Evolutionary conservation across 2,329 filamentous ascomycete species (phyloP).

Genomic region (Cladosporium austrohemisphaericum): DNA sequence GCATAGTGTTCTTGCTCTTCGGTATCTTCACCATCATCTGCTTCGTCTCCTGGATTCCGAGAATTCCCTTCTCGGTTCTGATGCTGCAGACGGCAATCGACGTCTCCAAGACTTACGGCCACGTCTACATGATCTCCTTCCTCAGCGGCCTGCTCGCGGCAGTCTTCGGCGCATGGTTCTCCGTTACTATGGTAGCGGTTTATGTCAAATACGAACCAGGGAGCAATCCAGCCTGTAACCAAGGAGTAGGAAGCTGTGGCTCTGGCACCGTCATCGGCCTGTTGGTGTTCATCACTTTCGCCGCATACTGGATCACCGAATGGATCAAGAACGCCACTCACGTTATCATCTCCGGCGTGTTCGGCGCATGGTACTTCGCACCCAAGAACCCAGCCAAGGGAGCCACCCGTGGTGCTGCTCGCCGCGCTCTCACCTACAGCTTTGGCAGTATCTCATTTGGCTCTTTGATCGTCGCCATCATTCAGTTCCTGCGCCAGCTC

Average conservation of each 20-base stretch:
- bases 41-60: conserved; percentile 83
- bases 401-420: conserved; percentile 78
- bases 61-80: conserved; percentile 85
- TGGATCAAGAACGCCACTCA: conserved; percentile 93
- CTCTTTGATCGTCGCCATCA: conserved; percentile 78
- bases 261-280: conserved; percentile 76
- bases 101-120: conserved; percentile 76
- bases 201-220: conserved; percentile 79
- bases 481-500: conserved; percentile 78
- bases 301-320: conserved; percentile 91
- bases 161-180: conserved; percentile 79
- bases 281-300: conserved; percentile 82
- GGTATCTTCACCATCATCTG: conserved; percentile 73
- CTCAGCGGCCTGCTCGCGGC: conserved; percentile 73
- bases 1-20: conserved; percentile 83
- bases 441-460: conserved; percentile 89
- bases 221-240: conserved; percentile 52
- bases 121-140: conserved; percentile 82
- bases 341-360: conserved; percentile 80
- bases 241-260: conserved; percentile 58
- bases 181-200: conserved; percentile 78
- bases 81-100: conserved; percentile 87
- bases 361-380: conserved; percentile 91
- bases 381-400: conserved; percentile 65
- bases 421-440: conserved; percentile 79